phyloP scores from a whole-genome alignment of 352 stramenopile species.

The Globisporangium lucens region DNA sequence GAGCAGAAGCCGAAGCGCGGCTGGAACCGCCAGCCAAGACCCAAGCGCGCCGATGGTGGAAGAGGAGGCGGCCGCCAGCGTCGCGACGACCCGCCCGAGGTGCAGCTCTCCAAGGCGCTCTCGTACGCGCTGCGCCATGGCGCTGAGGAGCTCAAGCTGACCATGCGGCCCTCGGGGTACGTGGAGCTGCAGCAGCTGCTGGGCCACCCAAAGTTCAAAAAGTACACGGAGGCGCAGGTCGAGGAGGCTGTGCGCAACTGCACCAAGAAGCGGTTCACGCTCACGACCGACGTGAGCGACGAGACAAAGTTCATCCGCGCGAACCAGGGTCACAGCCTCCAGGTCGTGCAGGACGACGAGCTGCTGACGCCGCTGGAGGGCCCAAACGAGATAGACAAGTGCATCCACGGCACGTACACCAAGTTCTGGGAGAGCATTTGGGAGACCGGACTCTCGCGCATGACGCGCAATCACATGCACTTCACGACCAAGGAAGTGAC shows the following conservation, averaged over 20 bases:
- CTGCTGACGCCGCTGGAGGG: slow-evolving; percentile 67
- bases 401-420: slow-evolving; percentile 79
- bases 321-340: slow-evolving; percentile 78
- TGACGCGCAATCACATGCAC: slow-evolving; percentile 87
- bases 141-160: slow-evolving; percentile 57
- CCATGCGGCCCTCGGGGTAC: slow-evolving; percentile 71
- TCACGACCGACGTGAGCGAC: slow-evolving; percentile 50
- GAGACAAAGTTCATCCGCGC: slow-evolving; percentile 61
- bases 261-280: slow-evolving; percentile 71
- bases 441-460: slow-evolving; percentile 56
- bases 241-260: slow-evolving; percentile 64
- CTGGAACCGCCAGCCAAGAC: background rate
- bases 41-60: background rate
- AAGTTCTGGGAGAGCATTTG: slow-evolving; percentile 69
- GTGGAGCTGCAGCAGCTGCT: slow-evolving; percentile 56
- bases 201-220: slow-evolving; percentile 44
- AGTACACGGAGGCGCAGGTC: slow-evolving; percentile 51
- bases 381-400: slow-evolving; percentile 35
- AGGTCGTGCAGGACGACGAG: slow-evolving; percentile 62
- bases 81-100: slow-evolving; percentile 42
- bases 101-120: slow-evolving; percentile 76
- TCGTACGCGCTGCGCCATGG: slow-evolving; percentile 76
- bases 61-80: slow-evolving; percentile 13
- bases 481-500: slow-evolving; percentile 55
- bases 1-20: background rate